phyloP scores from a whole-genome alignment of 202 grass and related monocot species.

The Schoenoplectus triqueter region DNA sequence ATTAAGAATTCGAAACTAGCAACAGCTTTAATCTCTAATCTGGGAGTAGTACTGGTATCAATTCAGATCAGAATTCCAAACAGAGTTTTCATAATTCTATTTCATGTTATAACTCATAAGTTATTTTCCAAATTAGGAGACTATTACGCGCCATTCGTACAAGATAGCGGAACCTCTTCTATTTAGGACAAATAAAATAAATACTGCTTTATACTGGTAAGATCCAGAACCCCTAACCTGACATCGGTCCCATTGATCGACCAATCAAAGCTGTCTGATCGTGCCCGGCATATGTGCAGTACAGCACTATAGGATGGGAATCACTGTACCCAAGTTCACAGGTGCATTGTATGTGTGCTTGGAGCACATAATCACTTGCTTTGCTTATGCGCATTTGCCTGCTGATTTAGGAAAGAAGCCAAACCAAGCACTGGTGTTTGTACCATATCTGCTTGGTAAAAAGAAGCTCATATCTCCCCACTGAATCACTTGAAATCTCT shows the following conservation, averaged over 20 bases:
- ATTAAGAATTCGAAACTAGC: neutral
- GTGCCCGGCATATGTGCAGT: too few species aligned
- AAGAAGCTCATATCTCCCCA: too few species aligned
- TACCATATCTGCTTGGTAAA: too few species aligned
- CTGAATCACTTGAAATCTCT: neutral
- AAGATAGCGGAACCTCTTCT: neutral
- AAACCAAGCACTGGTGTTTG: too few species aligned
- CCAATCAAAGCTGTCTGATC: too few species aligned
- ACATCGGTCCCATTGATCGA: neutral
- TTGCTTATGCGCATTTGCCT: too few species aligned
- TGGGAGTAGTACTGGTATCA: neutral
- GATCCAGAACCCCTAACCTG: neutral
- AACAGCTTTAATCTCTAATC: neutral
- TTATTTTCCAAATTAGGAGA: neutral
- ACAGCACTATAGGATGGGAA: too few species aligned
- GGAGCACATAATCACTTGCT: too few species aligned
- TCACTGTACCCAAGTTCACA: too few species aligned
- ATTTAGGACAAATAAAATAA: neutral
- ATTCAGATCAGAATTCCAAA: neutral
- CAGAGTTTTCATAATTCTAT: neutral
- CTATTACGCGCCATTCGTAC: too few species aligned
- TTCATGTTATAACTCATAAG: neutral
- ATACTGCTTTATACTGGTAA: conserved; percentile 20
- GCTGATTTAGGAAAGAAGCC: too few species aligned
- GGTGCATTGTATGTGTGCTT: too few species aligned